Percentiles rank a stretch among this genome's conserved stretches.
phyloP scores from a whole-genome alignment of 495 filamentous ascomycete species.

The Trichoderma orchidacearum region DNA sequence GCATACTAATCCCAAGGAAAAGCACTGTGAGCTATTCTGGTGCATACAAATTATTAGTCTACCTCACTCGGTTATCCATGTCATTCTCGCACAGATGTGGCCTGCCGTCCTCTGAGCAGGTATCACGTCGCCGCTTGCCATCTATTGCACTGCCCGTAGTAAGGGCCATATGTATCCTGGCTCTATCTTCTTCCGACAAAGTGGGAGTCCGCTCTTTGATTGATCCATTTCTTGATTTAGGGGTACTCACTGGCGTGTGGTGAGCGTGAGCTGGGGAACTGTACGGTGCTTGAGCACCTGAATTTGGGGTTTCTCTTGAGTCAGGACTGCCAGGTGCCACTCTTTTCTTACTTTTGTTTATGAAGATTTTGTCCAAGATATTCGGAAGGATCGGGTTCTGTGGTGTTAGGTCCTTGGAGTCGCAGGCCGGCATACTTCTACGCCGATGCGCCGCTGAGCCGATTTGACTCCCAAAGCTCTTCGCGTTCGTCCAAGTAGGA shows the following conservation, averaged over 20 bases:
- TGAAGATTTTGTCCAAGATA: background rate
- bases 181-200: background rate
- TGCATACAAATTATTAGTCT: background rate
- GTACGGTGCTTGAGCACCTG: background rate
- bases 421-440: background rate
- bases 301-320: background rate
- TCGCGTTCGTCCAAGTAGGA: background rate
- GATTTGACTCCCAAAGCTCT: background rate
- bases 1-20: background rate
- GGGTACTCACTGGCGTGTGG: background rate
- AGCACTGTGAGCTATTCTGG: background rate
- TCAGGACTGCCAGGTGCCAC: background rate
- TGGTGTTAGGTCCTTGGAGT: background rate
- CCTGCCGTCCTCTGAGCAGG: background rate
- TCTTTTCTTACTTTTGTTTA: background rate
- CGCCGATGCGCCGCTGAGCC: background rate
- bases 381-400: background rate
- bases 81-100: background rate
- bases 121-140: background rate
- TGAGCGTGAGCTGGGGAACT: background rate
- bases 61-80: background rate
- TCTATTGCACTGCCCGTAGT: background rate
- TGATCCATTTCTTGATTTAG: background rate
- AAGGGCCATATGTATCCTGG: background rate
- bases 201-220: background rate